phyloP scores from a whole-genome alignment of 306 rosid genomes.

The Astragalus membranaceus region DNA sequence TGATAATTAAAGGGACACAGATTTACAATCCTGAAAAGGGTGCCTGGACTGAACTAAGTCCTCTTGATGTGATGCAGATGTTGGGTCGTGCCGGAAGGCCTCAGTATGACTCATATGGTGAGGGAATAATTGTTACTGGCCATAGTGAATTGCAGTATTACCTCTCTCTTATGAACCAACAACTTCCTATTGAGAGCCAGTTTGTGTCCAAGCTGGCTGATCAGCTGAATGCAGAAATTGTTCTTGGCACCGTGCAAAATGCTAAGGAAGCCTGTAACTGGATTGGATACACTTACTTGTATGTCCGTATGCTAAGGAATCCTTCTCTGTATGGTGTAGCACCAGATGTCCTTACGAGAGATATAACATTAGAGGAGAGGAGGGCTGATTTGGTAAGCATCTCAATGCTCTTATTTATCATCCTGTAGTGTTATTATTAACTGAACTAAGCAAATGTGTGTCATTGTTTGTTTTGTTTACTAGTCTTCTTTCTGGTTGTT shows the following conservation, averaged over 20 bases:
- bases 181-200: constrained; percentile 91
- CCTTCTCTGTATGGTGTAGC: constrained; percentile 79
- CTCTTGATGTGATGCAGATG: constrained; percentile 96
- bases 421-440: neutral
- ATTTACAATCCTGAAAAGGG: constrained; percentile 91
- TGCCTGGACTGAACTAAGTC: constrained; percentile 96
- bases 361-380: constrained; percentile 66
- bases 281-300: constrained; percentile 78
- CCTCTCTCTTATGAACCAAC: constrained; percentile 92
- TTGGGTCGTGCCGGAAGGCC: constrained; percentile 99
- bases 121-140: constrained; percentile 89
- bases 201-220: constrained; percentile 90
- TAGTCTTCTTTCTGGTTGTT: neutral
- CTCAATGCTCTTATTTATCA: neutral
- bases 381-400: constrained; percentile 85
- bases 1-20: constrained; percentile 94
- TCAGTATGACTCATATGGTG: constrained; percentile 76
- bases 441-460: neutral
- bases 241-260: constrained; percentile 89
- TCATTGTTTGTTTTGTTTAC: neutral
- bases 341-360: constrained; percentile 56
- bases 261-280: constrained; percentile 73
- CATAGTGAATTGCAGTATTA: constrained; percentile 89
- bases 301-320: constrained; percentile 66
- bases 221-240: constrained; percentile 88